Conservation (phyloP, 2,329 filamentous ascomycete species). For the Neonectria punicea region DNA sequence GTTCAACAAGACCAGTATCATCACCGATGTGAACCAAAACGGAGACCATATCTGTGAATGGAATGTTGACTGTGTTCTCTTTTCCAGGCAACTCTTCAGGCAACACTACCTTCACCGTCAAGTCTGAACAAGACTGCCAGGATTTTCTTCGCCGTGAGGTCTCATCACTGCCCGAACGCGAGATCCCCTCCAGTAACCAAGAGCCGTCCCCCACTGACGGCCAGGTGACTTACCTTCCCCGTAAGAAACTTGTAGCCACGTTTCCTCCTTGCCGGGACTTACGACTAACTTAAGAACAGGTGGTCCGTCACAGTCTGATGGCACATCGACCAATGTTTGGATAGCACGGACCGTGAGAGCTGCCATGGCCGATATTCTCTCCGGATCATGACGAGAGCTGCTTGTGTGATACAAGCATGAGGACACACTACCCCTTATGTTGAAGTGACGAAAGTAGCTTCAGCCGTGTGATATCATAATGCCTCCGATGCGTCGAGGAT, state of each 20-base stretch:
- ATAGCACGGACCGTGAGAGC: constrained; percentile 46
- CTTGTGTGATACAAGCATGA: background rate
- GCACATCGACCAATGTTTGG: constrained; percentile 43
- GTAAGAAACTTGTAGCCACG: constrained; percentile 12
- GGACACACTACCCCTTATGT: background rate
- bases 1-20: background rate
- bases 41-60: background rate
- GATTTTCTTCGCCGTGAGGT: constrained; percentile 40
- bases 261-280: fast-evolving
- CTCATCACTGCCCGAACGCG: constrained; percentile 41
- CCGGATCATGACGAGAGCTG: constrained; percentile 26
- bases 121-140: constrained; percentile 42
- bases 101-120: constrained; percentile 27
- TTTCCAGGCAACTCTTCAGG: constrained; percentile 1
- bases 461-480: background rate
- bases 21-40: too few species aligned
- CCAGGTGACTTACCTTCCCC: constrained; percentile 17
- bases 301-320: constrained; percentile 8
- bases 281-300: constrained; percentile 3
- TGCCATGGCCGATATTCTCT: constrained; percentile 42
- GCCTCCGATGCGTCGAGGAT: background rate
- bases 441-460: background rate
- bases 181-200: constrained; percentile 18
- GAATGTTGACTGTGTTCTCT: background rate
- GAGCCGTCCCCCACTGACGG: constrained; percentile 19